Evolutionary conservation across 768 basidiomycete species (phyloP).

Genomic region (Trametes punicea): DNA sequence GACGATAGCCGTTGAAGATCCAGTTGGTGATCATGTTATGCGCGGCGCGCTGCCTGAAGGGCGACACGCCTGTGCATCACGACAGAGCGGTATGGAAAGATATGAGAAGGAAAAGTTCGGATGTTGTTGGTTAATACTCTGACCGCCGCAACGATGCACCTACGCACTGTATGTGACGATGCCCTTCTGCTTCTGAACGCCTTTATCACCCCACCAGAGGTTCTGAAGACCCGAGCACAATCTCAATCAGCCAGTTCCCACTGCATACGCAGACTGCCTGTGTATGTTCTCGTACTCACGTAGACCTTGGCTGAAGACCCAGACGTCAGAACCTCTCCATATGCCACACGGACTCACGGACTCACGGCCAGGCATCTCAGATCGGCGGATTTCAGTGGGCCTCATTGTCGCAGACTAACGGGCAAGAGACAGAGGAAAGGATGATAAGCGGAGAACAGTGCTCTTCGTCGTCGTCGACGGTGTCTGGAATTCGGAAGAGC

Average conservation of each 20-base stretch:
- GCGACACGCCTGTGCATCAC: constrained; percentile 63
- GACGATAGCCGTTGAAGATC: constrained; percentile 83
- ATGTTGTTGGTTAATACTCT: neutral
- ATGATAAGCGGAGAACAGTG: neutral
- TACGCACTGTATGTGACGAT: constrained; percentile 78
- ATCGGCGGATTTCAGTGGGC: constrained; percentile 53
- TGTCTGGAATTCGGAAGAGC: constrained; percentile 15
- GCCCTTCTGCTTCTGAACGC: constrained; percentile 69
- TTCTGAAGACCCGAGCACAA: constrained; percentile 45
- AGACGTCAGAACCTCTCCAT: neutral
- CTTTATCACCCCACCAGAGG: constrained; percentile 87
- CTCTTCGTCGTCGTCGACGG: constrained; percentile 8
- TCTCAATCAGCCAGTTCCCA: neutral
- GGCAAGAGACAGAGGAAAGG: neutral
- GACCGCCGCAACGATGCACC: neutral
- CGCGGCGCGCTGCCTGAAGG: constrained; percentile 72
- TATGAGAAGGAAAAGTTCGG: neutral
- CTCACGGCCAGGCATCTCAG: constrained; percentile 86
- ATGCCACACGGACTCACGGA: constrained; percentile 19
- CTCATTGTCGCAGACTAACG: constrained; percentile 48
- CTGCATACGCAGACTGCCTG: neutral
- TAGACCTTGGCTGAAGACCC: constrained; percentile 66
- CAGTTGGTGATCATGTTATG: constrained; percentile 70
- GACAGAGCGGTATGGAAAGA: neutral
- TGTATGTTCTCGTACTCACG: constrained; percentile 47